These are phyloP conservation scores for Graphilbum sp. DNA, from an alignment of 2,329 filamentous ascomycete species.

Conservation along the genomic window DNA sequence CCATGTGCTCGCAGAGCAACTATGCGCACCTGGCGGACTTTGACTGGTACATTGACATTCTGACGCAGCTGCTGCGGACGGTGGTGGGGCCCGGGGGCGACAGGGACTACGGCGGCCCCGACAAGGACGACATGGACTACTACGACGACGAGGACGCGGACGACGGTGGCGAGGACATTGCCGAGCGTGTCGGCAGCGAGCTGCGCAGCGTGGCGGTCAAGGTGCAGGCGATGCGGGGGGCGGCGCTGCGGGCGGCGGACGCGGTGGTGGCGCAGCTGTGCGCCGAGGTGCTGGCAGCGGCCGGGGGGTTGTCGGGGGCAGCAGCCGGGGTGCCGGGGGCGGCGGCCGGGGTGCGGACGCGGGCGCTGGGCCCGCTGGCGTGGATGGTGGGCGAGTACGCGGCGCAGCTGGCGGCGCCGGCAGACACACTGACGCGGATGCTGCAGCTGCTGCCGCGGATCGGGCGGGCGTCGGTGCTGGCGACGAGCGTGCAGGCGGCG, in stretches of 20 bases:
- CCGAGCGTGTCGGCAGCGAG: conserved; percentile 65
- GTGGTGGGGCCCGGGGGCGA: conserved; percentile 32
- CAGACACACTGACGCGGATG: conserved; percentile 57
- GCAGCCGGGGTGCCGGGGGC: conserved; percentile 36
- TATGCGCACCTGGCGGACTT: conserved; percentile 81
- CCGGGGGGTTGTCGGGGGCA: neutral
- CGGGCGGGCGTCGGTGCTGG: conserved; percentile 49
- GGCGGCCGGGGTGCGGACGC: conserved; percentile 40
- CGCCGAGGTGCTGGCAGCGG: conserved; percentile 26
- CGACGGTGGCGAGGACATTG: conserved; percentile 30
- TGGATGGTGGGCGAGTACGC: conserved; percentile 89
- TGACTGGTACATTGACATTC: conserved; percentile 89
- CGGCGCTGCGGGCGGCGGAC: conserved; percentile 73
- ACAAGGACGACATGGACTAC: conserved; percentile 24
- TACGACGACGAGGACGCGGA: conserved; percentile 14
- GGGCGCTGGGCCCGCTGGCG: conserved; percentile 57
- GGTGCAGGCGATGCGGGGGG: conserved; percentile 64
- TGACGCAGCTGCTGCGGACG: conserved; percentile 70
- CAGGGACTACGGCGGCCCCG: conserved; percentile 22
- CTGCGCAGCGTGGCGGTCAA: conserved; percentile 83
- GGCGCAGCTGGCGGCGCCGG: conserved; percentile 49
- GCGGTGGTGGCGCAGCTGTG: conserved; percentile 47
- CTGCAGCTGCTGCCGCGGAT: conserved; percentile 47
- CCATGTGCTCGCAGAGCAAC: conserved; percentile 80
- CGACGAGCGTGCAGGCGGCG: conserved; percentile 66